Base-by-base conservation (phyloP, 2,329 filamentous ascomycete genomes). In the Byssochlamys sp. region DNA sequence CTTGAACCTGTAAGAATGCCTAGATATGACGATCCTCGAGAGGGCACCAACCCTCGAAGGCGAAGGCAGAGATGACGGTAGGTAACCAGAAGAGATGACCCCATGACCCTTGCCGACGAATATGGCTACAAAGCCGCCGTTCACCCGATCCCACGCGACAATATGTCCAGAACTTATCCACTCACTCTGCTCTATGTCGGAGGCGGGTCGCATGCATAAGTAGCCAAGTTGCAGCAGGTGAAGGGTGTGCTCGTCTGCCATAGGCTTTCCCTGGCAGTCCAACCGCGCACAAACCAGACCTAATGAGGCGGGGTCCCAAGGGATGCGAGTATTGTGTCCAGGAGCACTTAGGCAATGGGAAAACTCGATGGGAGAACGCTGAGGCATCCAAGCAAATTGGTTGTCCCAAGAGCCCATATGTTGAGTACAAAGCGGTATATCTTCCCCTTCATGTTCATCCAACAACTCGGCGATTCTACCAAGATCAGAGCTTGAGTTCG, bases 191-290 rank as follows among this genome's bases (percentile, higher is more conserved):
- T 52, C n/a, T 27, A 48, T 50, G n/a, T 29, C 52, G 19, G 14
- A 11, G 14, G n/a, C 53, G 11, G 54, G 53, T 35, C 66, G 65
- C 60, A 62, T 62, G n/a, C 65, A 64, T 28, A 75, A 58, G 57
- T 64, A 69, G 2, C 73, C 73, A 26, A 75, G 65, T 59, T 74
- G 72, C 60, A 75, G 68, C 31, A 75, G 53, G 57, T 72, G 67
- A 50, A 72, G 60, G 33, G 60, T 60, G 24, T 60, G 61, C 9
- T 65, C 61, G 52, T 59, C 53, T 50, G 55, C 56, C 27, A 62
- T 57, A 31, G 65, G 63, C 5, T 59, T 55, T 19, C 66, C 65
- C 48, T 67, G 58, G 28, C 60, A 57, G 33, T 61, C 59, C 45
- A 61, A 60, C 39, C 63, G 63, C 52, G 67, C 66, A 52, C 66